Evolutionary conservation across 2,329 filamentous ascomycete genomes (phyloP), one percentile per base, ranked within the genome.

Genomic region (Phialophora macrospora): DNA sequence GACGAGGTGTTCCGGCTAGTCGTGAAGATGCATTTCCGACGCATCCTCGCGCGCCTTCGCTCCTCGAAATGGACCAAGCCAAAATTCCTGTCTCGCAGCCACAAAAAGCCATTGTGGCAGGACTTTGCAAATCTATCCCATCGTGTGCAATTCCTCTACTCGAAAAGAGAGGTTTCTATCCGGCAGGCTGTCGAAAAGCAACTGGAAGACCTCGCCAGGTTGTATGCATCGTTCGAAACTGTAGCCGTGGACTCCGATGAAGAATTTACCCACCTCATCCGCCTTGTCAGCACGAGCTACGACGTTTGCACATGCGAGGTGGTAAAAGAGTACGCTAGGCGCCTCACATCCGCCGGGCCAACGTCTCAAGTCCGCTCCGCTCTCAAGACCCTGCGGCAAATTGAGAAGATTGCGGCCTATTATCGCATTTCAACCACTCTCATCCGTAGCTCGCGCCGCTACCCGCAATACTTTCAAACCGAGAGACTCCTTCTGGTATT

Each of bases 381-480:
- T 11, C n/a, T 68, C 38, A 70, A 65, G 34, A 60, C 57, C 28
- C 55, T 70, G 8, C 56, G 32, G 44, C 63, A 68, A 34, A 66
- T 72, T 26, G 69, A 68, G 46, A 72, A 72, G 48, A 63, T 72
- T 41, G 68, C 62, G 24, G 62, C 67, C 12, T 72, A 72, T 32
- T 62, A 62, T 30, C 58, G 65, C 24, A 64, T 72, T 4, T 30
- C 67, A n/a, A 48, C 30, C 12, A 60, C 63, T n/a, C 63, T 71
- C 7, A 20, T 68, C 12, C 34, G 57, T n/a, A 24, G n/a, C 38
- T 62, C 65, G 22, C 56, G 54, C 28, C 48, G 55, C 9, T 57
- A 61, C 12, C 58, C 58, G 44, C 41, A 61, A 14, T 51, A 56
- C 9, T 65, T 65, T 34, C 55, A 28, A 14, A n/a, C 26, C 4